Evolutionary conservation across 352 stramenopile species (phyloP), one percentile per base, ranked within the genome.

Genomic region (Phytophthora pluvialis): DNA sequence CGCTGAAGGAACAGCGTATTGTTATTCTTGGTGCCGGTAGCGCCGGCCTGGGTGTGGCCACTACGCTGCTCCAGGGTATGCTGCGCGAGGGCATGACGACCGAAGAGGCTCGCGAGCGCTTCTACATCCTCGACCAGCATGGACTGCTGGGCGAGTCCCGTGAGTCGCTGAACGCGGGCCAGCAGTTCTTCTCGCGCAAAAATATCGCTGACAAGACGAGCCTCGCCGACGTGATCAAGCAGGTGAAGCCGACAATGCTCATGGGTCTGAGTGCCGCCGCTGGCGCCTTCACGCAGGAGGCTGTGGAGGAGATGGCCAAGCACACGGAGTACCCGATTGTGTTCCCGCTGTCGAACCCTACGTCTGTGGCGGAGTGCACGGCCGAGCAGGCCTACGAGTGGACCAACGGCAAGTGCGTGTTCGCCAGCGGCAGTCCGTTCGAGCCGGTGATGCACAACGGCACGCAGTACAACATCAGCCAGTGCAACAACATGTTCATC

Each of bases 401-500:
- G 96, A 99, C 96, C 29, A 81, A 97, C 28, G 97, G 97, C 46
- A 88, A 86, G 38, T 97, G 90, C 58, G 94, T 99, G 29, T 99
- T 99, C 78, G 97, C 97, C 3, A 98, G 88, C 56, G 97, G 97
- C 33, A 98, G 88, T 62, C 97, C 97, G 28, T 99, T 99, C 81
- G 85, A 93, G 39, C 89, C 94, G 1, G 94, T 99, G 18, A 58
- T 85, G 60, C 93, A 84, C 68, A 84, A 98, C 47, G 96, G 94
- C 38, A 84, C 85, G 53, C 60, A 78, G 54, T 91, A 94, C 73
- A 67, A 73, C 26, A 78, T 93, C 66, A 93, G 83, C 60, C 93
- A 98, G 75, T 94, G 89, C 72, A 98, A 98, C 88, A 98, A 98
- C 75, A 96, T 98, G 88, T 99, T 98, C 73, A 97, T 99, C 66